Evolutionary conservation across 2,329 filamentous ascomycete species (phyloP), one percentile per base, ranked within the genome.

Genomic region (Akanthomyces muscarius): DNA sequence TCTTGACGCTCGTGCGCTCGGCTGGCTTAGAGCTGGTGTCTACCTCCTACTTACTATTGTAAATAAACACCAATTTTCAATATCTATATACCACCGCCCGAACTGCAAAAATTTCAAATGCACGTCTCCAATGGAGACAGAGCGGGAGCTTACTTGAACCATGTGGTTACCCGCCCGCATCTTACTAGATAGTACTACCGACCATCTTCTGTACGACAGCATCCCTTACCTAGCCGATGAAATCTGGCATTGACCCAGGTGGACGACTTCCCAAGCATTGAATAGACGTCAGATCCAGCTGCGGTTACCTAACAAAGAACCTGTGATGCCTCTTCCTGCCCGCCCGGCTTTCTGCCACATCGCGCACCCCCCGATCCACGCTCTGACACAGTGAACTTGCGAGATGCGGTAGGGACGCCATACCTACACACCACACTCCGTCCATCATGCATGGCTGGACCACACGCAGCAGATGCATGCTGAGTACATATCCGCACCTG

Each of bases 401-500:
- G 16, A 52, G 38, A 28, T 44, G 23, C 25, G 36, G 28, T 18
- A 36, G 41, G n/a, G 48, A 61, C 48, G 44, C 38, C 38, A 33
- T 38, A 61, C 48, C 38, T 50, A 30, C 18, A 18, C 30, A 47
- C 16, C n/a, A 36, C 41, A 57, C 42, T 44, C 53, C 36, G 10
- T 38, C 51, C 36, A 41, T 8, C 21, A 18, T 36, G 23, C 23
- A 51, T 21, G 21, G 21, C 56, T 38, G 33, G 10, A 60, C 45
- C 45, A 58, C 30, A 47, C 44, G 25, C 33, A 21, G 21, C 30
- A 41, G 55, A 48, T 45, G 57, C 57, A 30, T 30, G 21, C 21
- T 21, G 21, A 21, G 21, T 21, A 30, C 28, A 60, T 60, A 60
- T 60, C 57, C 57, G 57, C 45, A 42, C n/a, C 33, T 58, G 45